phyloP scores from a whole-genome alignment of 768 basidiomycete genomes.

The Xerocomellus chrysenteron region DNA sequence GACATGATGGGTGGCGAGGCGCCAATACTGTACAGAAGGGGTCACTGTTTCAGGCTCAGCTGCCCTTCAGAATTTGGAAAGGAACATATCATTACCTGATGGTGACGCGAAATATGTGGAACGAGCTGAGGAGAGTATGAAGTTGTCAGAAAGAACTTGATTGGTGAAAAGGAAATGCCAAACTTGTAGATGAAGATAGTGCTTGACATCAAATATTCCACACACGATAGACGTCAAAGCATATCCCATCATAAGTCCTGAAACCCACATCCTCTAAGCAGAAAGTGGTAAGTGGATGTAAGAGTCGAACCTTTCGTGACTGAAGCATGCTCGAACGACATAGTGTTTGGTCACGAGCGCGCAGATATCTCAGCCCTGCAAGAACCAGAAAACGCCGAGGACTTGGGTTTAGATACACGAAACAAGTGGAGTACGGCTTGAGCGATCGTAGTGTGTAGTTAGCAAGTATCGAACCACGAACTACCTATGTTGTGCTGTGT shows the following conservation, averaged over 20 bases:
- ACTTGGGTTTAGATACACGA: not conserved
- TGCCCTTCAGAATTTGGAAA: slow-evolving; percentile 9
- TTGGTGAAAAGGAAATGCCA: slow-evolving; percentile 15
- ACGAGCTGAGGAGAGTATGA: slow-evolving; percentile 53
- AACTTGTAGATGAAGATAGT: slow-evolving; percentile 85
- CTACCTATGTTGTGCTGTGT: not conserved
- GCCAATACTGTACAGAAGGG: slow-evolving; percentile 69
- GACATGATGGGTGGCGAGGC: slow-evolving; percentile 68
- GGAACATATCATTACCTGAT: slow-evolving; percentile 57
- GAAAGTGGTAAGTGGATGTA: not conserved
- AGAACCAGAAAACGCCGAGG: not conserved
- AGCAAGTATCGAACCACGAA: not conserved
- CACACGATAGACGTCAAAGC: slow-evolving; percentile 72
- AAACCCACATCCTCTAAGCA: slow-evolving; percentile 1
- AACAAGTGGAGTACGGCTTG: not conserved
- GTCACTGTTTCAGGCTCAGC: slow-evolving; percentile 34
- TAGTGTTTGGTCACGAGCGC: slow-evolving; percentile 24
- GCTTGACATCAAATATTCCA: slow-evolving; percentile 83
- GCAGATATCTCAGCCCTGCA: not conserved
- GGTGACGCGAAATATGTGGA: slow-evolving; percentile 86
- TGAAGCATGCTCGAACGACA: slow-evolving; percentile 85
- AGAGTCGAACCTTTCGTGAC: slow-evolving; percentile 69
- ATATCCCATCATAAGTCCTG: slow-evolving; percentile 75
- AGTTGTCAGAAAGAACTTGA: slow-evolving; percentile 2
- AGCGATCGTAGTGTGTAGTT: not conserved